A percentile compares a stretch with the other conserved stretches of the same genome.
These are phyloP conservation scores for Spinacia oleracea DNA, from an alignment of 179 eudicot species.

Conservation along the genomic window DNA sequence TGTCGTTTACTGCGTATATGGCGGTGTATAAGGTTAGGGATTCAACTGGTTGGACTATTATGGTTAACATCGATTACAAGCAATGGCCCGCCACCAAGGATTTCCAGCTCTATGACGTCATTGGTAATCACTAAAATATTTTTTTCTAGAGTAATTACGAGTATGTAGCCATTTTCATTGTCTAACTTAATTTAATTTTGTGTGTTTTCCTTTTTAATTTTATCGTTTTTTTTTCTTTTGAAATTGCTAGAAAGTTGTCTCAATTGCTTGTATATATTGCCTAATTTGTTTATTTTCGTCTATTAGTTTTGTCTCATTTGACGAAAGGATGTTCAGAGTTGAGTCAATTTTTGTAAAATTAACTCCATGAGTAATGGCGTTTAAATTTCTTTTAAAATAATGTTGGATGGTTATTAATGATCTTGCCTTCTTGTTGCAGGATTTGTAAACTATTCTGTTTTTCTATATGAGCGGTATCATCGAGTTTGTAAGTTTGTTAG, in stretches of 20 bases:
- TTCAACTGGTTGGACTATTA: constrained; percentile 85
- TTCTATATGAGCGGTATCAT: too few relatives aligned
- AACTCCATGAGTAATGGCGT: too few relatives aligned
- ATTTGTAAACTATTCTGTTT: not conserved
- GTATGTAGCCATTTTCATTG: too few relatives aligned
- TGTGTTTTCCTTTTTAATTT: not conserved
- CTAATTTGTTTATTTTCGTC: too few relatives aligned
- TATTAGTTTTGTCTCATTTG: too few relatives aligned
- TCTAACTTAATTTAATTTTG: not conserved
- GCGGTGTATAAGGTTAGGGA: constrained; percentile 80
- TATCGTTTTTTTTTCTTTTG: not conserved
- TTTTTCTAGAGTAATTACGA: too few relatives aligned
- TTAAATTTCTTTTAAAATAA: too few relatives aligned
- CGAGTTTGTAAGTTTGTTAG: not conserved
- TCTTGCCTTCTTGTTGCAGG: not conserved
- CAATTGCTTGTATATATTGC: not conserved
- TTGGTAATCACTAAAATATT: constrained; percentile 39
- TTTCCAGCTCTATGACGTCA: constrained; percentile 67
- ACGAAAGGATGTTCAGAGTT: too few relatives aligned
- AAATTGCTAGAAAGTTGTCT: too few relatives aligned
- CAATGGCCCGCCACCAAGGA: constrained; percentile 73
- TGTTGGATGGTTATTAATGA: not conserved
- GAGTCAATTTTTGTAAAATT: too few relatives aligned
- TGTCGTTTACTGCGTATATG: constrained; percentile 18
- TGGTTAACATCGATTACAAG: constrained; percentile 76